These are phyloP conservation scores for Colletotrichum sp. DNA, from an alignment of 2,329 filamentous ascomycete species.

Conservation along the genomic window DNA sequence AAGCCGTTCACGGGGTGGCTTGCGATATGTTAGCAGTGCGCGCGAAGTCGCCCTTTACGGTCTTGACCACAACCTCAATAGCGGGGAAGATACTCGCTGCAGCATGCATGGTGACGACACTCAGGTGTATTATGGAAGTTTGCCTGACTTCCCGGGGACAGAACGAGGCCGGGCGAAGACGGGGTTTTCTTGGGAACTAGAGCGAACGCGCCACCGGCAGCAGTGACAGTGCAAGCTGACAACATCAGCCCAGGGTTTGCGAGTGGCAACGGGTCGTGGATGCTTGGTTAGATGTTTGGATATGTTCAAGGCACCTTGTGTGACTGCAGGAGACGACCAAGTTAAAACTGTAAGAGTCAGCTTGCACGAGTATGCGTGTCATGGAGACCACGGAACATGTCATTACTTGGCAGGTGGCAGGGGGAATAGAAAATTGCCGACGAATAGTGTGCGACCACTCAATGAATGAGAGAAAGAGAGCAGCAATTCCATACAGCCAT, in stretches of 20 bases:
- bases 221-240: neutral
- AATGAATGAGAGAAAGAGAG: neutral
- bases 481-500: neutral
- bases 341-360: conserved; percentile 1
- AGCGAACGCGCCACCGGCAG: neutral
- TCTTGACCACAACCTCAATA: neutral
- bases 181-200: neutral
- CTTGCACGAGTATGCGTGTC: neutral
- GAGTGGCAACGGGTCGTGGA: neutral
- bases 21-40: neutral
- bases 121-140: neutral
- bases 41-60: neutral
- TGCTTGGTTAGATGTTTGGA: neutral
- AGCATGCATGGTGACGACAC: conserved; percentile 6
- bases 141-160: neutral
- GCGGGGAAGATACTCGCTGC: neutral
- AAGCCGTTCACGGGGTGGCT: neutral
- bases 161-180: neutral
- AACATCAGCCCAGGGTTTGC: neutral
- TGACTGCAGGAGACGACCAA: neutral
- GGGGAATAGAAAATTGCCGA: neutral
- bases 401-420: neutral
- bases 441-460: neutral
- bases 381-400: neutral
- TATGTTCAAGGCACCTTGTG: neutral